These are phyloP conservation scores for Tanacetum coccineum DNA, from an alignment of 129 eudicot species.

Conservation along the genomic window DNA sequence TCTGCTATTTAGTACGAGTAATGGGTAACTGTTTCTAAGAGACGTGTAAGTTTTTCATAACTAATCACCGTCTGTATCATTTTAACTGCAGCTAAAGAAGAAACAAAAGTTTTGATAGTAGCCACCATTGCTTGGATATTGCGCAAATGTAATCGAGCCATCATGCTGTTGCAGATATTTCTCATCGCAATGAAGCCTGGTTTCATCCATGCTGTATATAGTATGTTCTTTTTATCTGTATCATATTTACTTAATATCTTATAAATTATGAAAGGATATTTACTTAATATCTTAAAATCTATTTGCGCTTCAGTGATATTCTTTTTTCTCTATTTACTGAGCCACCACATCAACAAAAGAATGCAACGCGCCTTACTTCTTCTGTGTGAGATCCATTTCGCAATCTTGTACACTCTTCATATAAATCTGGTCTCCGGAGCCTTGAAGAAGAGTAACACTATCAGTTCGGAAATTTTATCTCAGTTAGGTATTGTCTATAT, in stretches of 20 bases:
- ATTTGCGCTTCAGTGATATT: conserved; percentile 78
- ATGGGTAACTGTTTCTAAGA: not conserved
- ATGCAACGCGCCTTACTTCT: conserved; percentile 72
- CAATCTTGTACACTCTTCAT: conserved; percentile 83
- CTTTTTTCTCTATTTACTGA: conserved; percentile 83
- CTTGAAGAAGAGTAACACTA: conserved; percentile 56
- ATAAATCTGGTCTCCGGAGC: conserved; percentile 58
- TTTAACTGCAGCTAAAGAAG: conserved; percentile 67
- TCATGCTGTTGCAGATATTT: conserved; percentile 76
- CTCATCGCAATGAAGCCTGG: conserved; percentile 97
- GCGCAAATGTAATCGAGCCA: conserved; percentile 84
- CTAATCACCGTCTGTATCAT: conserved; percentile 1
- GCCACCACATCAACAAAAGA: conserved; percentile 66
- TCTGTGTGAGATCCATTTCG: conserved; percentile 96
- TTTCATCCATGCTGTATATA: conserved; percentile 87
- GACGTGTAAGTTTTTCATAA: too few relatives aligned
- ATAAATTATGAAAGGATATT: conserved; percentile 11
- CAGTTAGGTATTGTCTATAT: conserved; percentile 67
- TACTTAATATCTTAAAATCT: conserved; percentile 21
- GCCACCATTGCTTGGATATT: conserved; percentile 96
- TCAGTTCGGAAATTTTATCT: conserved; percentile 62
- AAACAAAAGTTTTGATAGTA: conserved; percentile 84
- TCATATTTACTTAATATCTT: not conserved
- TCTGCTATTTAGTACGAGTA: not conserved
- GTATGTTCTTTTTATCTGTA: conserved; percentile 44